Conservation (phyloP, 169 alveolate species). For the Theileria sp. region DNA sequence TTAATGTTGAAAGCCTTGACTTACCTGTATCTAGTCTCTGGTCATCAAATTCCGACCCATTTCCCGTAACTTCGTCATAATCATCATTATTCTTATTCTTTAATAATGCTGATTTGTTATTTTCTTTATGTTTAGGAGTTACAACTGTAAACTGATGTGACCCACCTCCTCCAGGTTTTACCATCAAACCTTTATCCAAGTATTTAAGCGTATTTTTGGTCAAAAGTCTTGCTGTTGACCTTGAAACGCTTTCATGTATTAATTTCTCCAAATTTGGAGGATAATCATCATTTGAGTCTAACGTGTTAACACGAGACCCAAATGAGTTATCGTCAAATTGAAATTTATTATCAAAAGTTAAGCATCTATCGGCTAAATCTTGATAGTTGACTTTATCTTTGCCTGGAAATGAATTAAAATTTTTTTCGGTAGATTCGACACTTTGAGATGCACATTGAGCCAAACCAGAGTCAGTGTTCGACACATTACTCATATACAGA, state of each 20-base stretch:
- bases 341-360: not conserved
- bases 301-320: not conserved
- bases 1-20: not conserved
- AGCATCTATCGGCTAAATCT: not conserved
- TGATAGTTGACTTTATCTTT: not conserved
- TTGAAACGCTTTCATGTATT: conserved; percentile 15
- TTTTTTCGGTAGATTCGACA: not conserved
- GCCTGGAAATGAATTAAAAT: not conserved
- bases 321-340: not conserved
- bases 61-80: not conserved
- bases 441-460: conserved; percentile 14
- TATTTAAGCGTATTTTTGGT: conserved; percentile 9
- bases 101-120: not conserved
- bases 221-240: conserved; percentile 18
- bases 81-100: not conserved
- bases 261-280: conserved; percentile 8
- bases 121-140: not conserved
- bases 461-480: conserved; percentile 15
- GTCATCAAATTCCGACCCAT: not conserved
- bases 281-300: not conserved
- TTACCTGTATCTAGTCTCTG: not conserved
- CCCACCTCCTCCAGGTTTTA: conserved; percentile 2
- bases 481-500: conserved; percentile 3
- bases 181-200: conserved; percentile 10
- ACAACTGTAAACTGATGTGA: conserved; percentile 9